These are phyloP conservation scores for Singerocomus inundabilis DNA, from an alignment of 1,284 basidiomycete species.

Conservation along the genomic window DNA sequence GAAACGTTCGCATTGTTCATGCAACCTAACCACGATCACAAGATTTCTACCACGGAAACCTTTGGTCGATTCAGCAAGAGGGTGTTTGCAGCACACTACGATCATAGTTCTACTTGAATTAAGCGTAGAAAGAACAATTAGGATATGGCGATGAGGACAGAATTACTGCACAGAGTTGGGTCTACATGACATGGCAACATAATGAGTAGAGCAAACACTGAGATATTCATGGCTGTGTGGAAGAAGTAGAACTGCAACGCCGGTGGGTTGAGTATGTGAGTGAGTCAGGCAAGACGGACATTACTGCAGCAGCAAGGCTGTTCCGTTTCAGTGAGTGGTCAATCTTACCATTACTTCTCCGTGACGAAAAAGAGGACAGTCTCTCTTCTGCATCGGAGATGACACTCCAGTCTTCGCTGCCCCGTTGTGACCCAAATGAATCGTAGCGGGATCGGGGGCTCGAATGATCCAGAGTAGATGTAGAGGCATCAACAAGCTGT, in stretches of 20 bases:
- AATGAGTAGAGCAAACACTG: neutral
- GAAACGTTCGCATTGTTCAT: slow-evolving; percentile 91
- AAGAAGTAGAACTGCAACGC: slow-evolving; percentile 35
- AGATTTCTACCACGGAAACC: slow-evolving; percentile 65
- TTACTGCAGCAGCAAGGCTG: slow-evolving; percentile 58
- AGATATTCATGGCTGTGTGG: slow-evolving; percentile 17
- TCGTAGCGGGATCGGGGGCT: slow-evolving; percentile 52
- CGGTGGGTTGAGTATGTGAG: slow-evolving; percentile 45
- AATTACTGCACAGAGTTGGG: slow-evolving; percentile 3
- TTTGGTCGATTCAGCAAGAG: slow-evolving; percentile 89
- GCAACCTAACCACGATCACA: slow-evolving; percentile 83
- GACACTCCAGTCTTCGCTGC: slow-evolving; percentile 81
- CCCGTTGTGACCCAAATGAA: slow-evolving; percentile 52
- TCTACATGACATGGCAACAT: neutral
- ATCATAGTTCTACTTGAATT: slow-evolving; percentile 26
- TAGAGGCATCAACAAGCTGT: slow-evolving; percentile 26
- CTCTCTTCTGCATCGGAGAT: slow-evolving; percentile 71
- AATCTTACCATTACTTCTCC: slow-evolving; percentile 32
- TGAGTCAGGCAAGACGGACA: slow-evolving; percentile 58
- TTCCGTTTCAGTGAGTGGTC: slow-evolving; percentile 50
- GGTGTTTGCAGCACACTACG: slow-evolving; percentile 80
- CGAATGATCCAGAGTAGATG: slow-evolving; percentile 31
- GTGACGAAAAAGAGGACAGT: slow-evolving; percentile 50
- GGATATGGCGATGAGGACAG: slow-evolving; percentile 7
- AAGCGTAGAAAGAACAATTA: slow-evolving; percentile 10